Evolutionary conservation across 108 stramenopile genomes (phyloP), one percentile per base, ranked within the genome.

Genomic region (Skeletonema tropicum): DNA sequence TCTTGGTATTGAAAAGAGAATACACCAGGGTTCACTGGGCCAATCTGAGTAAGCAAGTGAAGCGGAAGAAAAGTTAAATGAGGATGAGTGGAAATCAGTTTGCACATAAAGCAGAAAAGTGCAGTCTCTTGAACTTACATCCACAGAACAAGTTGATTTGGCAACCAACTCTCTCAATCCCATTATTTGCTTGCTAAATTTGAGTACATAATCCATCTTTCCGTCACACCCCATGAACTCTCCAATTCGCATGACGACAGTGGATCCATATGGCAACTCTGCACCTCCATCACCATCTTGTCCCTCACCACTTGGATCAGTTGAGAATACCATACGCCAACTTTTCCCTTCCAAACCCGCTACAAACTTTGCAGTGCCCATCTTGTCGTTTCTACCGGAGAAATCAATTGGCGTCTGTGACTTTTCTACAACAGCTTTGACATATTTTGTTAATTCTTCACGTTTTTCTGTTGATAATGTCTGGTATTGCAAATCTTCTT

Each of bases 301-400:
- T 30, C 41, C 57, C 3, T 13, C 55, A 19, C 42, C 35, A 14
- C 58, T 39, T 39, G 15, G 33, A 58, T 88, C 69, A 1, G 89
- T 90, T 32, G 79, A 67, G 78, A 90, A 93, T 8, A 75, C 81
- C 83, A 90, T 74, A 25, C 75, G 71, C 92, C 92, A 93, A 23
- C 73, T 75, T 42, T 86, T 83, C 11, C 66, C 70, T 19, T 87
- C 85, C 1, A 88, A 39, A 3, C 59, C 73, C 15, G 68, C 76
- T 6, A 76, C 77, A 30, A 90, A 80, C 30, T 64, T 65, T 21
- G 72, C 70, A 4, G 63, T 71, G 26, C 79, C 79, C 79, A 80
- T 74, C 2, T 48, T 29, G 39, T 69, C 69, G 9, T 41, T 59
- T 19, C 67, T 71, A 19, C 75, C 60, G 1, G 64, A 42, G 35